These are phyloP conservation scores for Iris macrosiphon DNA, from an alignment of 106 monocot species.

Conservation along the genomic window DNA sequence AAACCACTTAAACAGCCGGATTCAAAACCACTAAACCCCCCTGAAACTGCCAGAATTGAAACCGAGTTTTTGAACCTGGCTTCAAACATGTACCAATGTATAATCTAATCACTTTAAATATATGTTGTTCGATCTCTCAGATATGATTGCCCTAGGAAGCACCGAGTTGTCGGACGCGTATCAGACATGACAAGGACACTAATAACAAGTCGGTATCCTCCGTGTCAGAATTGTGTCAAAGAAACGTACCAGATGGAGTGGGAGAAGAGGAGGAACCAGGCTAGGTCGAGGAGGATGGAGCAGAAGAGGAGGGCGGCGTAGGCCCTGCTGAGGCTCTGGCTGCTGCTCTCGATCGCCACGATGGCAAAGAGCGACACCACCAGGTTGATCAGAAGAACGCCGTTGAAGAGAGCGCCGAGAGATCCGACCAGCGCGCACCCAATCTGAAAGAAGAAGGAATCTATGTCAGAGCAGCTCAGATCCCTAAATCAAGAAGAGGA, in stretches of 20 bases:
- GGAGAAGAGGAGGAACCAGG: constrained; percentile 79
- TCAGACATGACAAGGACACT: too few relatives aligned
- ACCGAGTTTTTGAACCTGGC: too few relatives aligned
- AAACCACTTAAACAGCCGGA: too few relatives aligned
- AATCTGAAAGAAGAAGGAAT: constrained; percentile 40
- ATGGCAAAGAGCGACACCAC: constrained; percentile 73
- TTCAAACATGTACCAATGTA: too few relatives aligned
- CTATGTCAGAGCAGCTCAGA: neutral
- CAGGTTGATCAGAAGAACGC: constrained; percentile 68
- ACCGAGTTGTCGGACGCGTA: too few relatives aligned
- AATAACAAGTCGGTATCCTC: too few relatives aligned
- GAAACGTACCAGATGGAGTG: constrained; percentile 56
- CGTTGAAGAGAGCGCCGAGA: constrained; percentile 74
- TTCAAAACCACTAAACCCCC: too few relatives aligned
- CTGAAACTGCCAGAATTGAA: too few relatives aligned
- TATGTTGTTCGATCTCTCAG: too few relatives aligned
- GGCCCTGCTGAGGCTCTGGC: constrained; percentile 77
- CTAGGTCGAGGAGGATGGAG: constrained; percentile 64
- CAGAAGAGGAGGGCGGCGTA: constrained; percentile 74
- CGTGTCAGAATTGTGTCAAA: too few relatives aligned
- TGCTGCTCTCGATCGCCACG: constrained; percentile 82
- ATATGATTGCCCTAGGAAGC: too few relatives aligned
- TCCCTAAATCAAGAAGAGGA: neutral
- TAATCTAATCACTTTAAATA: too few relatives aligned
- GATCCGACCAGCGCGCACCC: constrained; percentile 82